A percentile compares a stretch with the other conserved stretches of the same genome.
These are phyloP conservation scores for Cladosporium velox DNA, from an alignment of 2,329 filamentous ascomycete species.

Conservation along the genomic window DNA sequence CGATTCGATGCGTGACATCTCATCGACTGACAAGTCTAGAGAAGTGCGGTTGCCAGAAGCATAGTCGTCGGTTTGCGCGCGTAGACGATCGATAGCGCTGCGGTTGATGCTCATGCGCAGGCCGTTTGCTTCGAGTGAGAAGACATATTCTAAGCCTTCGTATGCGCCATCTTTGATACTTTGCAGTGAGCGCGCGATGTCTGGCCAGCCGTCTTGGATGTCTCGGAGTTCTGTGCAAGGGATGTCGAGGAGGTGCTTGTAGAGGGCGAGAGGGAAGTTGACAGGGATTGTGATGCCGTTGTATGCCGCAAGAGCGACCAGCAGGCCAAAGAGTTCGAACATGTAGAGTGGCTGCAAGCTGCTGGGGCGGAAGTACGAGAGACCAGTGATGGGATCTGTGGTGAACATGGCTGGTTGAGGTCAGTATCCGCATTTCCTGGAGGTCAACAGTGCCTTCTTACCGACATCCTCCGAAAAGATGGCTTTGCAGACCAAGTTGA, in stretches of 20 bases:
- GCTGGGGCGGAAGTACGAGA: constrained; percentile 85
- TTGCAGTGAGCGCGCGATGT: constrained; percentile 72
- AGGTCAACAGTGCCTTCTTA: constrained; percentile 36
- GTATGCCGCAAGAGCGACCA: constrained; percentile 88
- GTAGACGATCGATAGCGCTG: not conserved
- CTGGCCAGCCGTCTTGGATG: constrained; percentile 49
- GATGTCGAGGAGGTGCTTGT: constrained; percentile 43
- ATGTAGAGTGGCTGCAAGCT: constrained; percentile 84
- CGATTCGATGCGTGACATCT: constrained; percentile 1
- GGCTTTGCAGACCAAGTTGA: constrained; percentile 78
- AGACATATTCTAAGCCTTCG: constrained; percentile 81
- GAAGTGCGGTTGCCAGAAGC: not conserved
- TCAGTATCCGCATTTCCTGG: not conserved
- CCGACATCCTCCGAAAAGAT: constrained; percentile 73
- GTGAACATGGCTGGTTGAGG: constrained; percentile 65
- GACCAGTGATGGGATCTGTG: constrained; percentile 71
- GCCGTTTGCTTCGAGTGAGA: constrained; percentile 66
- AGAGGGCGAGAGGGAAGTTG: constrained; percentile 82
- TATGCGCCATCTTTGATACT: constrained; percentile 75
- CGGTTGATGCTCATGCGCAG: constrained; percentile 49
- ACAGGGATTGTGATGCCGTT: constrained; percentile 91
- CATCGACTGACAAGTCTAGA: not conserved
- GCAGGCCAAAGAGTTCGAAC: constrained; percentile 81
- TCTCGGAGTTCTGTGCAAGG: not conserved
- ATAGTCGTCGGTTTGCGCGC: not conserved